Evolutionary conservation across 495 filamentous ascomycete species (phyloP).

Genomic region (Penicillium manginii): DNA sequence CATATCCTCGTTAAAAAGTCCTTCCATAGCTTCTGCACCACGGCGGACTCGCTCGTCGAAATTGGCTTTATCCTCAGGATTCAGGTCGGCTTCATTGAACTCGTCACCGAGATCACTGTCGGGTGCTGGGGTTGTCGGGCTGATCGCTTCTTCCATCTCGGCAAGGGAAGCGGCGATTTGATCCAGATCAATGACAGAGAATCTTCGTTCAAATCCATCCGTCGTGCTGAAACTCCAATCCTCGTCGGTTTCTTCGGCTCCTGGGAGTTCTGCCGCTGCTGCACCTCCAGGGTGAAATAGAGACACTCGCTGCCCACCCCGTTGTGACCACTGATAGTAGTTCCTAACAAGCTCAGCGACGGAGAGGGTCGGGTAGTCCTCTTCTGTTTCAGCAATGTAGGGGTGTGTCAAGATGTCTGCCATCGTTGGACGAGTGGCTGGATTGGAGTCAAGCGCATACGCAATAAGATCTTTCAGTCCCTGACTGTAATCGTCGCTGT

Average conservation of each 20-base stretch:
- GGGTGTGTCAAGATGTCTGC: constrained; percentile 49
- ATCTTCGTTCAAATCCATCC: constrained; percentile 73
- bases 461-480: constrained; percentile 76
- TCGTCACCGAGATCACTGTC: constrained; percentile 33
- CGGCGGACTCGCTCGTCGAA: constrained; percentile 54
- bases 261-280: constrained; percentile 58
- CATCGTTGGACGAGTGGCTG: constrained; percentile 71
- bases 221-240: constrained; percentile 96
- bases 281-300: constrained; percentile 80
- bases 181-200: constrained; percentile 51
- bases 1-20: constrained; percentile 51
- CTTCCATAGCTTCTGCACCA: constrained; percentile 51
- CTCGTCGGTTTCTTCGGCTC: constrained; percentile 51
- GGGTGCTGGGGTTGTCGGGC: constrained; percentile 26
- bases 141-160: constrained; percentile 40
- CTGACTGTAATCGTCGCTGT: constrained; percentile 74
- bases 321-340: constrained; percentile 84
- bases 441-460: constrained; percentile 77
- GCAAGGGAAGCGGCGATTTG: constrained; percentile 48
- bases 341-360: constrained; percentile 75
- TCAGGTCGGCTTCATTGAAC: constrained; percentile 29
- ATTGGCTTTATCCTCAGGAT: constrained; percentile 45
- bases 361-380: constrained; percentile 67
- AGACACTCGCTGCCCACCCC: constrained; percentile 81
- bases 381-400: constrained; percentile 60